Percentiles rank a stretch among this genome's conserved stretches.
phyloP scores from a whole-genome alignment of 805 yeast species.

The Teunomyces stri region DNA sequence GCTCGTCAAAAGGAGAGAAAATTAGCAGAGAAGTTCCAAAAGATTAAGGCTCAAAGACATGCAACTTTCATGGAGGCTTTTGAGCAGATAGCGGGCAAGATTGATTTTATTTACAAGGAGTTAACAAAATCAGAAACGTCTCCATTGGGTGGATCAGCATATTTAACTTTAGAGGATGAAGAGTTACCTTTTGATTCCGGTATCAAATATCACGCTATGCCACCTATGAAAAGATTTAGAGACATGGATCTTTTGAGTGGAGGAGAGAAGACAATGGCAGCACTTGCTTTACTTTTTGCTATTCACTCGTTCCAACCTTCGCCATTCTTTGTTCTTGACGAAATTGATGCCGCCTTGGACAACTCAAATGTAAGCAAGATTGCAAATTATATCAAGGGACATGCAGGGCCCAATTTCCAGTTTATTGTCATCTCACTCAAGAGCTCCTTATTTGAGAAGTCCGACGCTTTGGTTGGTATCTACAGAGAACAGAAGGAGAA shows the following conservation, averaged over 20 bases:
- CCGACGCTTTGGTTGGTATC: slow-evolving; percentile 91
- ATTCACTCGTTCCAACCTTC: slow-evolving; percentile 89
- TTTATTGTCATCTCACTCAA: slow-evolving; percentile 92
- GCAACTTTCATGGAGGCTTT: slow-evolving; percentile 69
- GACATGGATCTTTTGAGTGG: slow-evolving; percentile 93
- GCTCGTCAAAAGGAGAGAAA: slow-evolving; percentile 62
- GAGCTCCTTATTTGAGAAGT: slow-evolving; percentile 79
- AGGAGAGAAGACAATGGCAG: slow-evolving; percentile 96
- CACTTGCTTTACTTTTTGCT: slow-evolving; percentile 86
- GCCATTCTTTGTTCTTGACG: slow-evolving; percentile 94
- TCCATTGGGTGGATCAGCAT: slow-evolving; percentile 92
- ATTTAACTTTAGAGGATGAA: slow-evolving; percentile 79
- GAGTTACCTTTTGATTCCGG: slow-evolving; percentile 88
- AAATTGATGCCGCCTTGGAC: slow-evolving; percentile 97
- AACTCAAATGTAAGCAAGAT: slow-evolving; percentile 80
- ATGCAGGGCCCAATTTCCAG: slow-evolving; percentile 77
- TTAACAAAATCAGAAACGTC: slow-evolving; percentile 69
- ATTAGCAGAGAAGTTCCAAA: slow-evolving; percentile 54
- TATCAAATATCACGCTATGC: slow-evolving; percentile 88
- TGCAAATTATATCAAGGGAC: slow-evolving; percentile 78
- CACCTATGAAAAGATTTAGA: slow-evolving; percentile 89
- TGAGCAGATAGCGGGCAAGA: slow-evolving; percentile 66
- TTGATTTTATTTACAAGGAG: slow-evolving; percentile 81
- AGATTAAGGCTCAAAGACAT: slow-evolving; percentile 57
- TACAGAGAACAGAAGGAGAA: slow-evolving; percentile 76